Evolutionary conservation across 2,329 filamentous ascomycete species (phyloP).

Genomic region (Knufia fluminis): DNA sequence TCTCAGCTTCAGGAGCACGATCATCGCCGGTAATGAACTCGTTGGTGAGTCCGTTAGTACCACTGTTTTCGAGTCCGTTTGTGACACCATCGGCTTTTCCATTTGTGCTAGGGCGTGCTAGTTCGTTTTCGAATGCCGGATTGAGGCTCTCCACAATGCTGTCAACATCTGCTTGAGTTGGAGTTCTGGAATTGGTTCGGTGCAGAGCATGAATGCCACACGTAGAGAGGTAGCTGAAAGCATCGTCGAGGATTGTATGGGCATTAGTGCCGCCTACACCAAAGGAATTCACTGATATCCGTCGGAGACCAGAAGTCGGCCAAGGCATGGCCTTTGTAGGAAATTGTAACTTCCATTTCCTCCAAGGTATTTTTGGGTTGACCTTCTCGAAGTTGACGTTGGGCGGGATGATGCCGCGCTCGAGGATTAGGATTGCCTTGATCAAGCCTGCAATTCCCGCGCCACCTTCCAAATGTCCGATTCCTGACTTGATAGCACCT

Average conservation of each 20-base stretch:
- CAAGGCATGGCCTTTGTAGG: constrained; percentile 22
- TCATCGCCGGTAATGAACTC: no score
- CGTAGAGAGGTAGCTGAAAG: background rate
- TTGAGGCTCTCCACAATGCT: no score
- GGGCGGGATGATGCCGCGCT: constrained; percentile 24
- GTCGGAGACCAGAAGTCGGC: constrained; percentile 15
- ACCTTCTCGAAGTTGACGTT: constrained; percentile 21
- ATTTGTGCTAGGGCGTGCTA: no score
- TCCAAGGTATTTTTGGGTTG: constrained; percentile 11
- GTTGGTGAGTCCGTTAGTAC: no score
- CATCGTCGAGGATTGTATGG: constrained; percentile 26
- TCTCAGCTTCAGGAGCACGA: no score
- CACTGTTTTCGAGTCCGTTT: no score
- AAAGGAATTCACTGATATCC: constrained; percentile 29
- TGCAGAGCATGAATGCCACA: no score
- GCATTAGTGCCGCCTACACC: constrained; percentile 32
- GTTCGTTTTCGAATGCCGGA: no score
- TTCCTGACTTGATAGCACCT: constrained; percentile 25
- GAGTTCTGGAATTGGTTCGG: no score
- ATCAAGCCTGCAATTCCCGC: constrained; percentile 25
- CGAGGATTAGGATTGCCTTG: constrained; percentile 25
- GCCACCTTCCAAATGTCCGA: constrained; percentile 27
- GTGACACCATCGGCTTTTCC: no score
- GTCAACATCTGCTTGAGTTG: no score
- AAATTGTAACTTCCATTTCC: constrained; percentile 10